A percentile compares a stretch with the other conserved stretches of the same genome.
These are phyloP conservation scores for Pythium sukuiense DNA, from an alignment of 352 stramenopile species.

Conservation along the genomic window DNA sequence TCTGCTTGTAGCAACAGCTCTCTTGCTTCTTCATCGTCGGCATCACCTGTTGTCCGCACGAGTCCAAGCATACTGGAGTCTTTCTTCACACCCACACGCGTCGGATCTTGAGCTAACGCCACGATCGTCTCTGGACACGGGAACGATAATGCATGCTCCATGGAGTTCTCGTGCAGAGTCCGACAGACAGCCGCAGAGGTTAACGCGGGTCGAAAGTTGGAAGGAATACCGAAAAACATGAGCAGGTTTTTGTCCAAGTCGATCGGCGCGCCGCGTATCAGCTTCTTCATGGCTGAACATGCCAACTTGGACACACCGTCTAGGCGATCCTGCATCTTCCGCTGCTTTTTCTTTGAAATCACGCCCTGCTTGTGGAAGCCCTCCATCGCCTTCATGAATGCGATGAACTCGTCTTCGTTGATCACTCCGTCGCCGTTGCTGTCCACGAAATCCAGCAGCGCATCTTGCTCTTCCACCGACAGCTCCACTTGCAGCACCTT, in stretches of 20 bases:
- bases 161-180: constrained; percentile 51
- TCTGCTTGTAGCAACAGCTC: constrained; percentile 56
- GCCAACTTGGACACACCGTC: constrained; percentile 49
- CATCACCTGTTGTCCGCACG: constrained; percentile 17
- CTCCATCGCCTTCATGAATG: constrained; percentile 74
- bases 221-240: constrained; percentile 77
- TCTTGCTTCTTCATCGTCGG: constrained; percentile 33
- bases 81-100: constrained; percentile 30
- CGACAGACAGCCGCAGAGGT: constrained; percentile 53
- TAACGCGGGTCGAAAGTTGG: constrained; percentile 72
- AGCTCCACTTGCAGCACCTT: constrained; percentile 75
- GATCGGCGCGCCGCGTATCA: constrained; percentile 60
- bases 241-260: constrained; percentile 71
- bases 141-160: constrained; percentile 70
- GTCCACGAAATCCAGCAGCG: constrained; percentile 70
- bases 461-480: constrained; percentile 69
- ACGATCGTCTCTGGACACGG: constrained; percentile 68
- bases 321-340: constrained; percentile 38
- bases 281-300: constrained; percentile 76
- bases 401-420: constrained; percentile 70
- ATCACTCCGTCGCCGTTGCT: constrained; percentile 60
- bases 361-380: constrained; percentile 41
- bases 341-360: constrained; percentile 33
- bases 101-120: constrained; percentile 42
- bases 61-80: constrained; percentile 33